Base-by-base conservation (phyloP, 495 filamentous ascomycete species). In the Podospora didyma region DNA sequence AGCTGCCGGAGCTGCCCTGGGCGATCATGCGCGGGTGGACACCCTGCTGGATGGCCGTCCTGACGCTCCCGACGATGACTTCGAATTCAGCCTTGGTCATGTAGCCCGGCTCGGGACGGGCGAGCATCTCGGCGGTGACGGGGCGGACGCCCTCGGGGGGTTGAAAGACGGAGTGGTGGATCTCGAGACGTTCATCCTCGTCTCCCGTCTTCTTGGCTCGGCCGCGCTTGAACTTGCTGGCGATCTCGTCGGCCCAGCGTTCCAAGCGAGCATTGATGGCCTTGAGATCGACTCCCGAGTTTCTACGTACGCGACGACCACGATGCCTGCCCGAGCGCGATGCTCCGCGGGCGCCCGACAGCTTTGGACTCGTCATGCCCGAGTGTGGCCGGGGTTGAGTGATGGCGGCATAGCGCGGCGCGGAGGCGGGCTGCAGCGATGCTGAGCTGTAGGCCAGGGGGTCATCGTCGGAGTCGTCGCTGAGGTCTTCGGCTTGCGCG, bases 221-320 rank as follows among this genome's bases (percentile, higher is more conserved):
- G 55, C 81, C 77, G 63, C 92, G 89, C 75, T 96, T 97, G 82
- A 98, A 97, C 64, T 95, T 95, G 61, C 88, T 89, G 26, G 95
- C 93, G 64, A 99, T 97, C 75, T 99, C 93, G 61, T 96, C 93
- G 41, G 95, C 95, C 94, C 94, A 99, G 62, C 89, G 79, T 69
- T 99, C 94, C 19, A 99, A 77, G 47, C 94, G 84, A 53, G 94
- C 92, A 73, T 99, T 99, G 71, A 99, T 97, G 57, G 93, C 94
- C 72, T 97, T 97, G 64, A 99, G 92, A 69, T 99, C 94, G 11
- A 97, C 94, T 4, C 90, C 92, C 26, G 90, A 91, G 55, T 84
- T 89, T 66, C 90, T 96, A 56, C 91, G 87, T 59, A 86, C 78
- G 42, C 77, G 75, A 49, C 82, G 82, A 44, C 78, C 72, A 34